phyloP scores from a whole-genome alignment of 176 grass and related monocot species.

The Paspalum notatum region DNA sequence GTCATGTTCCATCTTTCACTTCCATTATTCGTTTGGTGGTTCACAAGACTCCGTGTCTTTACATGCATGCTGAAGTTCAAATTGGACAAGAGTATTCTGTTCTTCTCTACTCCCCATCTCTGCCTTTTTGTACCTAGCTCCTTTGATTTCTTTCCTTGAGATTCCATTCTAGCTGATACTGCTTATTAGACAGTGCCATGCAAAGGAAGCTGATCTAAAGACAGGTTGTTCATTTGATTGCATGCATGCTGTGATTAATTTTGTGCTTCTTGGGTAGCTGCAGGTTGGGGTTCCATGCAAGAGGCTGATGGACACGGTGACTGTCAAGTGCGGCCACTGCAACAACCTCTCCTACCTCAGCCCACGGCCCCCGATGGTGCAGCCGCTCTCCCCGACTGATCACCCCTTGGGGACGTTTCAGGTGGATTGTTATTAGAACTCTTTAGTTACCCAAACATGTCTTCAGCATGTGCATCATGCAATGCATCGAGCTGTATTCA shows the following conservation, averaged over 20 bases:
- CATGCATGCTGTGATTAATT: conserved; percentile 47
- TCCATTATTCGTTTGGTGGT: conserved; percentile 39
- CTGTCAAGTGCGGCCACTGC: conserved; percentile 94
- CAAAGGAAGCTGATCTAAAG: conserved; percentile 6
- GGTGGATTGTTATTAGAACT: conserved; percentile 27
- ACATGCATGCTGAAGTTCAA: conserved; percentile 35
- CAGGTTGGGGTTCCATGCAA: conserved; percentile 95
- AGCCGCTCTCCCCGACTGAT: conserved; percentile 65
- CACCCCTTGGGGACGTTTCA: conserved; percentile 57
- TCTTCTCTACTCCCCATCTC: conserved; percentile 10
- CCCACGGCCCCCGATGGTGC: conserved; percentile 63
- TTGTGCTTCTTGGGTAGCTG: conserved; percentile 61
- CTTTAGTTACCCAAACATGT: background rate
- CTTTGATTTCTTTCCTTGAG: background rate
- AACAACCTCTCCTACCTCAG: conserved; percentile 85
- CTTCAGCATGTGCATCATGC: background rate
- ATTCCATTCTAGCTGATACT: conserved; percentile 10
- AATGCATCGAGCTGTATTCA: background rate
- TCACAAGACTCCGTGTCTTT: conserved; percentile 24
- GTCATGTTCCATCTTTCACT: conserved; percentile 44
- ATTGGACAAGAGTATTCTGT: conserved; percentile 25
- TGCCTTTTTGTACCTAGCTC: background rate
- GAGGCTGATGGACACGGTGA: conserved; percentile 84
- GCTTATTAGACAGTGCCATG: conserved; percentile 25
- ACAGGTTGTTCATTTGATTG: conserved; percentile 11